phyloP scores from a whole-genome alignment of 768 basidiomycete species.

The Lentinus brumalis region DNA sequence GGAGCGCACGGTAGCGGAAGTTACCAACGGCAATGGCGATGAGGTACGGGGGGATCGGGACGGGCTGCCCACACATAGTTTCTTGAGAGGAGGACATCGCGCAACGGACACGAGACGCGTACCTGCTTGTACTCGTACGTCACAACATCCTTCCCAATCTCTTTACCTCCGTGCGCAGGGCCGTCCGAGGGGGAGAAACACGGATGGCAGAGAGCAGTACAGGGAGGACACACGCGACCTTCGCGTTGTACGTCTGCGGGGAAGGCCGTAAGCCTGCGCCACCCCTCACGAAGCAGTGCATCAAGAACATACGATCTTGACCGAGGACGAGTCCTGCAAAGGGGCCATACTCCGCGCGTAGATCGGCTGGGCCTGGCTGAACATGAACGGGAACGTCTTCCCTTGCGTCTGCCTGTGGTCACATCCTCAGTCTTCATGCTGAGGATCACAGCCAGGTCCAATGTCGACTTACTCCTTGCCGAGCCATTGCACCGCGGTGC shows the following conservation, averaged over 20 bases:
- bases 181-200: constrained; percentile 71
- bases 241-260: constrained; percentile 78
- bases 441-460: neutral
- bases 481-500: constrained; percentile 87
- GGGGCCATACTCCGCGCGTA: constrained; percentile 81
- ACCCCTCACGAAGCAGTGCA: neutral
- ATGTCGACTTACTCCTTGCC: constrained; percentile 60
- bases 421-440: neutral
- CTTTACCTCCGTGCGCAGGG: constrained; percentile 71
- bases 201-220: constrained; percentile 85
- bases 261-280: neutral
- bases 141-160: constrained; percentile 71
- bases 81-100: neutral
- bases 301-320: constrained; percentile 68
- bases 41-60: constrained; percentile 90
- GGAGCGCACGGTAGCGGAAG: constrained; percentile 70
- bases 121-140: constrained; percentile 82
- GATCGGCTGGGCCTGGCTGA: neutral
- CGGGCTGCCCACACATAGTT: constrained; percentile 48
- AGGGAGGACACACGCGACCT: constrained; percentile 76
- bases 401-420: constrained; percentile 38
- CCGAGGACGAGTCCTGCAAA: constrained; percentile 86
- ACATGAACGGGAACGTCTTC: constrained; percentile 46
- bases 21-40: constrained; percentile 90
- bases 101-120: neutral